Base-by-base conservation (phyloP, 2,329 filamentous ascomycete species). In the Colletotrichum camelliae region DNA sequence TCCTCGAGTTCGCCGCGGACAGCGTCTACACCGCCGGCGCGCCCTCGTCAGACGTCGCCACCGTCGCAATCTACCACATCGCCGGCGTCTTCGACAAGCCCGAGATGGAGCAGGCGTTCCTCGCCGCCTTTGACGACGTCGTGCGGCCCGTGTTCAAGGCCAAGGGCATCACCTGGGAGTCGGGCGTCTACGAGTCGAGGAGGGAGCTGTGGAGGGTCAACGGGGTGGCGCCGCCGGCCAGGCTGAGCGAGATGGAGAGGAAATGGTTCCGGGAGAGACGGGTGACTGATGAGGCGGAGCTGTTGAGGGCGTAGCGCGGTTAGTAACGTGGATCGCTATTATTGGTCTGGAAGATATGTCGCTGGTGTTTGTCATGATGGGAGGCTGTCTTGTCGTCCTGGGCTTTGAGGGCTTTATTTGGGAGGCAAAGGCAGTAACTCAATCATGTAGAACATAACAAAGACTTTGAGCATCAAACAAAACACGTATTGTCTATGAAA, bases 1-100 rank as follows among this genome's bases (percentile, higher is more conserved):
- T 78, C 7, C 74, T 78, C 13, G 74, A 79, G 52, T 79, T 78
- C 7, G 79, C 77, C 3, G 64, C 75, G 0, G 77, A 79, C 13
- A 82, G 81, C n/a, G 83, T 87, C 5, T 87, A 88, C 75, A 87
- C 86, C 0, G 83, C 87, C 1, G 81, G 88, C 69, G 86, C 88
- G 79, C 82, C 43, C 27, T 55, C 68, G 58, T 16, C 55, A 12
- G 31, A n/a, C n/a, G 15, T 70, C 58, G 27, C 16, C 27, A 65
- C 68, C 31, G 27, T 70, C 31, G 39, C 68, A 58, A 57, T 70
- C 21, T 70, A 70, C 43, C 68, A 70, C 39, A 70, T 70, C 39
- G 68, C 68, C 13, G 24, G 27, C 16, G 68, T 29, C 31, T 70
- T 70, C 60, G 60, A 70, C 5, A 39, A 27, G 18, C 58, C 68